Conservation (phyloP, 768 basidiomycete genomes). For the Asterophora parasitica region DNA sequence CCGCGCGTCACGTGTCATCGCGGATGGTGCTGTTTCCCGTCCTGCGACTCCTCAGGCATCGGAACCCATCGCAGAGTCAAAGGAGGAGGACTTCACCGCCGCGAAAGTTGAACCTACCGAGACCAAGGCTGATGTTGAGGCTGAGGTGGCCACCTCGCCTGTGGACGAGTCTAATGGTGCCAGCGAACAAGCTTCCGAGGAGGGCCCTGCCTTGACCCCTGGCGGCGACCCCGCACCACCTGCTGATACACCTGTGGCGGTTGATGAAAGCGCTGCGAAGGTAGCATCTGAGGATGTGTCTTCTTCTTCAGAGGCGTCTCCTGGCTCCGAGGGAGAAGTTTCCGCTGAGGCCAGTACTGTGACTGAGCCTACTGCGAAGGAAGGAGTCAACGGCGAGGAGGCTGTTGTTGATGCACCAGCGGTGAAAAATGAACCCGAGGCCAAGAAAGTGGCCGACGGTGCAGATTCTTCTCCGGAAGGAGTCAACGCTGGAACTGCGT, state of each 20-base stretch:
- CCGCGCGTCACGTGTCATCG: constrained; percentile 34
- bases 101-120: not conserved
- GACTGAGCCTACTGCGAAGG: not conserved
- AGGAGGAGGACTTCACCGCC: not conserved
- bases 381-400: constrained; percentile 3
- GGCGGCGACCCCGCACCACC: not conserved
- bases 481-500: not conserved
- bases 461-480: constrained; percentile 1
- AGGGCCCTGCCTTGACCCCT: not conserved
- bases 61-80: constrained; percentile 2
- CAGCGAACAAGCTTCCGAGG: not conserved
- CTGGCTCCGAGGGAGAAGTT: not conserved
- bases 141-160: not conserved
- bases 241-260: not conserved
- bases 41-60: constrained; percentile 23
- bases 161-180: not conserved
- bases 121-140: not conserved
- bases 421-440: constrained; percentile 2
- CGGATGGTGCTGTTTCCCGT: constrained; percentile 17
- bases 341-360: constrained; percentile 9
- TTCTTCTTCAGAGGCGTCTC: too few relatives aligned
- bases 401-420: not conserved
- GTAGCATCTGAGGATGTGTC: not conserved
- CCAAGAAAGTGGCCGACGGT: constrained; percentile 3
- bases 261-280: not conserved